A percentile compares a stretch with the other conserved stretches of the same genome.
These are phyloP conservation scores for Diospyros lotus DNA, from an alignment of 148 eudicot genomes.

Conservation along the genomic window DNA sequence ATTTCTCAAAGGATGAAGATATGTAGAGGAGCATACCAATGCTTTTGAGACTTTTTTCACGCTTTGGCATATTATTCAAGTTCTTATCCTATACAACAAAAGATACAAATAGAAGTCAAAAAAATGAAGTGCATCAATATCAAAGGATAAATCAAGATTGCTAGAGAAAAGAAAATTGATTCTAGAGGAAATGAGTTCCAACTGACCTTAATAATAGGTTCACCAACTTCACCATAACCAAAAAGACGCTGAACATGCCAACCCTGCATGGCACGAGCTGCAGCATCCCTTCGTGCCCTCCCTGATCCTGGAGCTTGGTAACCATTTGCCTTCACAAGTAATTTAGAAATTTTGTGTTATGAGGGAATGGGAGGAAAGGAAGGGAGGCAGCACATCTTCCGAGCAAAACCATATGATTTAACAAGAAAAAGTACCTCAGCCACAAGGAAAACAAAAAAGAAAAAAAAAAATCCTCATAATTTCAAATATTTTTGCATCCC, in stretches of 20 bases:
- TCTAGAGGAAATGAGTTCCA: neutral
- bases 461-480: too few species aligned
- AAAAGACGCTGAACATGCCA: slow-evolving; percentile 80
- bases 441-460: too few species aligned
- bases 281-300: slow-evolving; percentile 85
- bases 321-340: slow-evolving; percentile 45
- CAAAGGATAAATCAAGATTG: neutral
- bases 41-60: slow-evolving; percentile 78
- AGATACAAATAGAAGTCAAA: neutral
- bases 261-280: slow-evolving; percentile 98
- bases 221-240: slow-evolving; percentile 64
- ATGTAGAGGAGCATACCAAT: slow-evolving; percentile 47
- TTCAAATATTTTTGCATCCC: too few species aligned
- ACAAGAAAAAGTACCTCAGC: too few species aligned
- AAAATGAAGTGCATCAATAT: neutral
- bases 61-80: slow-evolving; percentile 47
- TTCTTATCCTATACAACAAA: slow-evolving; percentile 60
- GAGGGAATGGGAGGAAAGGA: neutral
- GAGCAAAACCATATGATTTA: too few species aligned
- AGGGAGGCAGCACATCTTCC: neutral
- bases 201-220: slow-evolving; percentile 51
- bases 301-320: slow-evolving; percentile 69
- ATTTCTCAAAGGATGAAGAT: neutral
- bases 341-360: neutral
- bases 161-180: neutral